Percentiles rank a stretch among this genome's conserved stretches.
Evolutionary conservation across 805 yeast species (phyloP).

Genomic region (Saccharomyces paradoxus): DNA sequence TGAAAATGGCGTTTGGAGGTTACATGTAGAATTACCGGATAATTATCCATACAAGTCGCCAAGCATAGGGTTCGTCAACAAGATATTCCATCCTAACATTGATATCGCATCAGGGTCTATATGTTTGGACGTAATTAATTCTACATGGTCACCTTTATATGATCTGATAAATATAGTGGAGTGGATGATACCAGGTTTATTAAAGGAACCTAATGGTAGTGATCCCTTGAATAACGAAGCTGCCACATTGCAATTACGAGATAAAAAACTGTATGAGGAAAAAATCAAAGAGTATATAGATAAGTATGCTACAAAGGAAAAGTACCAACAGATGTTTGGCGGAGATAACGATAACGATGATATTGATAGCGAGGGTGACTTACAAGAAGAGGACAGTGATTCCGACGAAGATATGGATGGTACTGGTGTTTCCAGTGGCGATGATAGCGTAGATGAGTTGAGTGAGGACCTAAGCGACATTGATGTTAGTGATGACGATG

Average conservation of each 20-base stretch:
- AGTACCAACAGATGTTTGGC: constrained; percentile 35
- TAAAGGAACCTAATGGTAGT: constrained; percentile 86
- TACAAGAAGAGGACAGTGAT: constrained; percentile 19
- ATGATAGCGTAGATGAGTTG: constrained; percentile 7
- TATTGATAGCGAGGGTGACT: constrained; percentile 38
- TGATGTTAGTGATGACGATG: constrained; percentile 25
- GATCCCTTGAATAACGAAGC: constrained; percentile 94
- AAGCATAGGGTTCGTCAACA: constrained; percentile 86
- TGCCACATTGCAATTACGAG: constrained; percentile 64
- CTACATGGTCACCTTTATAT: constrained; percentile 97
- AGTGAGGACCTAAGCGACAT: constrained; percentile 27
- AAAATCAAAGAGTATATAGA: constrained; percentile 68
- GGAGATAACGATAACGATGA: constrained; percentile 44
- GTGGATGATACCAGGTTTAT: constrained; percentile 82
- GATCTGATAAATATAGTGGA: constrained; percentile 87
- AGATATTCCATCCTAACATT: constrained; percentile 90
- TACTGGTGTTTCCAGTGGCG: constrained; percentile 13
- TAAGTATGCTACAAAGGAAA: constrained; percentile 49
- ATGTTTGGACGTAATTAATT: constrained; percentile 92
- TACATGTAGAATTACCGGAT: constrained; percentile 89
- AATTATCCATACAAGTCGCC: constrained; percentile 95
- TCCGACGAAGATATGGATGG: constrained; percentile 25
- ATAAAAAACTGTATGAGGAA: constrained; percentile 55
- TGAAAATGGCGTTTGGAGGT: constrained; percentile 81
- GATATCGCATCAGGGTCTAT: constrained; percentile 88